phyloP scores from a whole-genome alignment of 495 filamentous ascomycete genomes.

The Ascobolus immersus region DNA sequence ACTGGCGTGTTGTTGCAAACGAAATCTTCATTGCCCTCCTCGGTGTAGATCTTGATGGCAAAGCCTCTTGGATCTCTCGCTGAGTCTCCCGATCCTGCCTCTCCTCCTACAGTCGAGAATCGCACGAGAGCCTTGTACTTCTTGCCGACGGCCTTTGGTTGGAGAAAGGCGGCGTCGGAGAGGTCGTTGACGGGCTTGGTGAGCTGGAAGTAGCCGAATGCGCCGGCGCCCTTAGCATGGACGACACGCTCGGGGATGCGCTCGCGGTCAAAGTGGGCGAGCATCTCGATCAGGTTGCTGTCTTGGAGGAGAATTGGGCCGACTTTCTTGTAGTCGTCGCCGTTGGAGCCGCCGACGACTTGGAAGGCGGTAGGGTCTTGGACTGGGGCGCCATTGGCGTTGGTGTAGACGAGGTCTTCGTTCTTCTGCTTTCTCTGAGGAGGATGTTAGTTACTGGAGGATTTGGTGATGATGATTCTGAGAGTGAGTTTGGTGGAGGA shows the following conservation, averaged over 20 bases:
- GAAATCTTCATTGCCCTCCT: slow-evolving; percentile 29
- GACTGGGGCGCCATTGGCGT: slow-evolving; percentile 23
- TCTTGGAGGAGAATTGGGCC: slow-evolving; percentile 37
- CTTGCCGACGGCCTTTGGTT: slow-evolving; percentile 29
- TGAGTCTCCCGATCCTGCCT: slow-evolving; percentile 40
- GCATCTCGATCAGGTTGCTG: slow-evolving; percentile 27
- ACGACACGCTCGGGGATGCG: slow-evolving; percentile 31
- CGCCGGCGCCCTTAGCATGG: slow-evolving; percentile 58
- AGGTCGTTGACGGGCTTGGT: slow-evolving; percentile 37
- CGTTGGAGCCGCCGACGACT: slow-evolving; percentile 29
- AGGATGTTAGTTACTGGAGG: no score
- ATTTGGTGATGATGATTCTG: no score
- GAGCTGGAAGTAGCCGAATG: slow-evolving; percentile 50
- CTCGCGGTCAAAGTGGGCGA: slow-evolving; percentile 34
- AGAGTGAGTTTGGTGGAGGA: no score
- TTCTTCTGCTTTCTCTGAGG: no score
- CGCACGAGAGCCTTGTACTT: slow-evolving; percentile 38
- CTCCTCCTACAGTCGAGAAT: slow-evolving; percentile 47
- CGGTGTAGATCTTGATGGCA: slow-evolving; percentile 55
- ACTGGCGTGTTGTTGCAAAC: slow-evolving; percentile 28
- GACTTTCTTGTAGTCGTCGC: no score
- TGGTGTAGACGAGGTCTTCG: slow-evolving; percentile 24
- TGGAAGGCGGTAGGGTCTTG: slow-evolving; percentile 32
- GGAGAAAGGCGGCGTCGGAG: slow-evolving; percentile 33
- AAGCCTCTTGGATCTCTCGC: slow-evolving; percentile 46